Evolutionary conservation across 352 stramenopile genomes (phyloP).

Genomic region (Phytophthora sp.): DNA sequence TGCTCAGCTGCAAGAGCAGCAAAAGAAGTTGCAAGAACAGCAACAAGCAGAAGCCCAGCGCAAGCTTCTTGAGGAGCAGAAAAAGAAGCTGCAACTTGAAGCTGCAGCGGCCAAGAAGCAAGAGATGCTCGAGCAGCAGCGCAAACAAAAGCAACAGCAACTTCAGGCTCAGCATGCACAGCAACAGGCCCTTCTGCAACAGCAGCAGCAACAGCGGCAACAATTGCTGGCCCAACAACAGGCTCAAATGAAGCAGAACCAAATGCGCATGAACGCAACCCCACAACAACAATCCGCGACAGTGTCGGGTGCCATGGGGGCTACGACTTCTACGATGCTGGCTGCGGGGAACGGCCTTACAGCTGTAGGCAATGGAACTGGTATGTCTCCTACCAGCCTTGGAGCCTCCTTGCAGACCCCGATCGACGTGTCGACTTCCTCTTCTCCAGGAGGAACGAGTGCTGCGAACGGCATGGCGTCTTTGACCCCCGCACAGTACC

Average conservation of each 20-base stretch:
- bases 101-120: slow-evolving; percentile 68
- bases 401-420: slow-evolving; percentile 51
- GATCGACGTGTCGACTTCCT: slow-evolving; percentile 50
- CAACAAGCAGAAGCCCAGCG: slow-evolving; percentile 69
- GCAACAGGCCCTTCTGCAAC: slow-evolving; percentile 55
- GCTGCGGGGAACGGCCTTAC: slow-evolving; percentile 15
- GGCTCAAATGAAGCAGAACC: slow-evolving; percentile 54
- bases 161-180: slow-evolving; percentile 61
- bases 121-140: slow-evolving; percentile 56
- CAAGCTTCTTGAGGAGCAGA: slow-evolving; percentile 70
- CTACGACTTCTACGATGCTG: slow-evolving; percentile 9
- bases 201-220: slow-evolving; percentile 55
- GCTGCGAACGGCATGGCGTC: slow-evolving; percentile 36
- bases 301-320: slow-evolving; percentile 13
- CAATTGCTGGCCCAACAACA: slow-evolving; percentile 46
- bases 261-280: slow-evolving; percentile 40
- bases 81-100: slow-evolving; percentile 76
- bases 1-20: slow-evolving; percentile 63
- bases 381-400: slow-evolving; percentile 30
- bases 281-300: slow-evolving; percentile 26
- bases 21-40: slow-evolving; percentile 74
- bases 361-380: slow-evolving; percentile 9
- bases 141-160: slow-evolving; percentile 68
- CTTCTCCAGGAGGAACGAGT: slow-evolving; percentile 30
- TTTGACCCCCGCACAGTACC: slow-evolving; percentile 74